Percentiles rank a stretch among this genome's conserved stretches.
Conservation (phyloP, 352 stramenopile genomes). For the Aphanomyces cochlioides region DNA sequence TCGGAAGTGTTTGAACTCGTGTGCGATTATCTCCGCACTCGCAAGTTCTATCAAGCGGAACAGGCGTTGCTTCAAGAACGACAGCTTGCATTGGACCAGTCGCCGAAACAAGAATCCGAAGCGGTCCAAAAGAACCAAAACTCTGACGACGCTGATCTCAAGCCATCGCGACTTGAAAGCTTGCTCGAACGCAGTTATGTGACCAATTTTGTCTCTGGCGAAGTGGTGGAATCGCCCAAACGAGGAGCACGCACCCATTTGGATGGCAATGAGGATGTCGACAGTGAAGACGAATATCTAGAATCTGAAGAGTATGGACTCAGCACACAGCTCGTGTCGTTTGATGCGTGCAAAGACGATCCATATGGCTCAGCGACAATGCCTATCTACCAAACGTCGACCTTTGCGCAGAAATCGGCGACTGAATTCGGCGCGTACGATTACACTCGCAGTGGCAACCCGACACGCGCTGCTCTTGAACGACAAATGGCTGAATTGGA, state of each 20-base stretch:
- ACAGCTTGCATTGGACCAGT: slow-evolving; percentile 35
- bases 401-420: slow-evolving; percentile 84
- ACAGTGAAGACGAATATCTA: slow-evolving; percentile 36
- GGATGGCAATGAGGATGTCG: slow-evolving; percentile 59
- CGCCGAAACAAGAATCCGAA: neutral
- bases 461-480: slow-evolving; percentile 90
- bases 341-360: slow-evolving; percentile 84
- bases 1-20: slow-evolving; percentile 85
- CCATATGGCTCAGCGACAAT: slow-evolving; percentile 86
- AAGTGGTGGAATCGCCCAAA: slow-evolving; percentile 46
- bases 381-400: slow-evolving; percentile 91
- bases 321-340: slow-evolving; percentile 69
- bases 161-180: slow-evolving; percentile 66
- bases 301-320: slow-evolving; percentile 56
- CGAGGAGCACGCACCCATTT: slow-evolving; percentile 51
- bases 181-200: slow-evolving; percentile 84
- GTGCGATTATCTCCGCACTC: slow-evolving; percentile 82
- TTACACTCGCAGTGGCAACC: slow-evolving; percentile 93
- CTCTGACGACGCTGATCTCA: slow-evolving; percentile 30
- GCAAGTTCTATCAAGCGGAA: slow-evolving; percentile 83
- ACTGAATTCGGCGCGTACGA: slow-evolving; percentile 90
- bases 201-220: slow-evolving; percentile 73
- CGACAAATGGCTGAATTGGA: slow-evolving; percentile 86
- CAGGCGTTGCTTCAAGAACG: slow-evolving; percentile 66
- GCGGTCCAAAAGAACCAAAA: slow-evolving; percentile 25